These are phyloP conservation scores for Cicer chorassanicum DNA, from an alignment of 306 rosid genomes.

Conservation along the genomic window DNA sequence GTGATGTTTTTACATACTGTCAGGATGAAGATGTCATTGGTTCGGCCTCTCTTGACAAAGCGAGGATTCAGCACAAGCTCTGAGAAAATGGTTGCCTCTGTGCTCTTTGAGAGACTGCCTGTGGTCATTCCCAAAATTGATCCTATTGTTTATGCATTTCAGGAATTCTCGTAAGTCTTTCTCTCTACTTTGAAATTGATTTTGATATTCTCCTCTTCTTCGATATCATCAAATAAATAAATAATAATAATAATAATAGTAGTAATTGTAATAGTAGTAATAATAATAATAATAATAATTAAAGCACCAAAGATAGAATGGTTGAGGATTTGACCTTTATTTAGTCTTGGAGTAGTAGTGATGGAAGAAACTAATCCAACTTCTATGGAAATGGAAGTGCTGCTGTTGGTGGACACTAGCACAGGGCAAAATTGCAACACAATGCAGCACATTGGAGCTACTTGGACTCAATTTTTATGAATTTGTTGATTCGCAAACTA, in stretches of 20 bases:
- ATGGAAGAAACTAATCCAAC: background rate
- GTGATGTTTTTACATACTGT: no score
- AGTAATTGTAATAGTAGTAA: accelerated
- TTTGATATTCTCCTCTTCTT: constrained; percentile 2
- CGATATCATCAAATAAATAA: background rate
- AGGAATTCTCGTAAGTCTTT: constrained; percentile 77
- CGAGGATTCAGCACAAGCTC: constrained; percentile 68
- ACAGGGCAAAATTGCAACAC: no score
- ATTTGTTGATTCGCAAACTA: constrained; percentile 7
- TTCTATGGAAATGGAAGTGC: no score
- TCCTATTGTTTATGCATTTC: constrained; percentile 87
- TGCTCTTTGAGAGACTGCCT: constrained; percentile 91
- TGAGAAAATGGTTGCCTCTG: constrained; percentile 80
- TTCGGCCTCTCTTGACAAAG: constrained; percentile 52
- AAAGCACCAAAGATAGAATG: background rate
- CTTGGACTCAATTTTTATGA: background rate
- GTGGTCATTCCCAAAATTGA: constrained; percentile 89
- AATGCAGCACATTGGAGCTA: background rate
- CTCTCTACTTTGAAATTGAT: background rate
- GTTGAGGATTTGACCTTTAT: background rate
- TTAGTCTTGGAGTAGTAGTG: constrained; percentile 5
- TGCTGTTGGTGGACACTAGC: no score
- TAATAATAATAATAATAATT: no score
- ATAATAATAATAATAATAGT: no score
- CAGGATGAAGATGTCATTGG: constrained; percentile 70